A percentile compares a stretch with the other conserved stretches of the same genome.
These are phyloP conservation scores for Dactylellina leptospora DNA, from an alignment of 2,329 filamentous ascomycete species.

Conservation along the genomic window DNA sequence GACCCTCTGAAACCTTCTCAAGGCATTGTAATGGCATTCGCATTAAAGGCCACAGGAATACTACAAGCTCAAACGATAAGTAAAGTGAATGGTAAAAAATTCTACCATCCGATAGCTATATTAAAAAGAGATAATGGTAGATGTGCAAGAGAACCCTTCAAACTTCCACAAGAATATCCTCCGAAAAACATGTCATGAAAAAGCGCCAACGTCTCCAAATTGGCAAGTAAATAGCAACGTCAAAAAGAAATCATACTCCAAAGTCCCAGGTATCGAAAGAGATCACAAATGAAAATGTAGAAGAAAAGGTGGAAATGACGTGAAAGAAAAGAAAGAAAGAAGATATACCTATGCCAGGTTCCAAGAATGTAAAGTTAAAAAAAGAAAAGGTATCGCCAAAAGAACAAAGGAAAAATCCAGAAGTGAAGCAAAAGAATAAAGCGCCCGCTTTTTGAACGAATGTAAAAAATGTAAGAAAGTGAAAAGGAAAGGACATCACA, in stretches of 20 bases:
- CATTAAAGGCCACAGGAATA: too few relatives aligned
- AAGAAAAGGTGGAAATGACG: too few relatives aligned
- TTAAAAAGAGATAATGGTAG: constrained; percentile 1
- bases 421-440: constrained; percentile 7
- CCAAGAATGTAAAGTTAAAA: too few relatives aligned
- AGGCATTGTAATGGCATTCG: too few relatives aligned
- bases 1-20: too few relatives aligned
- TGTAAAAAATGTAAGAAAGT: not conserved
- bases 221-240: not conserved
- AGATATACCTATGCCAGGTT: not conserved
- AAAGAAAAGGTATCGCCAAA: constrained; percentile 1
- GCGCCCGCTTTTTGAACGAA: constrained; percentile 20
- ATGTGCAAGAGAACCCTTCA: too few relatives aligned
- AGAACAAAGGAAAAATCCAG: constrained; percentile 11
- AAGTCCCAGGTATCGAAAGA: too few relatives aligned
- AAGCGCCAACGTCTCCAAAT: constrained; percentile 19
- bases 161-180: not conserved
- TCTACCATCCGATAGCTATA: constrained; percentile 7
- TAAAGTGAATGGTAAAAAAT: not conserved
- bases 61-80: not conserved
- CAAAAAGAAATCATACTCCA: not conserved
- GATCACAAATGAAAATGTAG: too few relatives aligned
- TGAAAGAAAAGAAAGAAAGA: constrained; percentile 3
- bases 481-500: constrained; percentile 25
- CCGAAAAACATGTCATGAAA: not conserved